These are phyloP conservation scores for Chrysanthemum lavandulifolium DNA, from an alignment of 129 eudicot species.

Conservation along the genomic window DNA sequence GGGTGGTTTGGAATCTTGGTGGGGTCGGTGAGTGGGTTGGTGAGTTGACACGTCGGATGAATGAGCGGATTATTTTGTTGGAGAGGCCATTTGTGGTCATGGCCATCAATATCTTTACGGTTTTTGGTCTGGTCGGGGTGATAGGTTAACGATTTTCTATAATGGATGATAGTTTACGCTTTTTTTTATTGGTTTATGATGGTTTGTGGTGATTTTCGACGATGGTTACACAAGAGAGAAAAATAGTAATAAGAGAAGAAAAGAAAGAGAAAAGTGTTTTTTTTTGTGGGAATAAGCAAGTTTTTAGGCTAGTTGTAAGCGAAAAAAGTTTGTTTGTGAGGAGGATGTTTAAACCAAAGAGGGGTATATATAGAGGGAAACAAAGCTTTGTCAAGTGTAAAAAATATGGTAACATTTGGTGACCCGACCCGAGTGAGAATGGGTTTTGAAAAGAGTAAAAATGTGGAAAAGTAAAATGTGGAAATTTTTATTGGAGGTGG, in stretches of 20 bases:
- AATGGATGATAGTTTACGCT: no score
- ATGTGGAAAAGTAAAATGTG: conserved; percentile 10
- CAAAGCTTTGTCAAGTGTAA: not conserved
- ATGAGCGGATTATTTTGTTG: conserved; percentile 24
- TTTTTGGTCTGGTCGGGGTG: not conserved
- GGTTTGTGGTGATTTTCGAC: not conserved
- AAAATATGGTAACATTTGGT: not conserved
- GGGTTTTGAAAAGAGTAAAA: not conserved
- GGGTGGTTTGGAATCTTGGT: conserved; percentile 29
- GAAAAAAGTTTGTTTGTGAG: conserved; percentile 26
- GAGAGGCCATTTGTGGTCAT: conserved; percentile 44
- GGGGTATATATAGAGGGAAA: conserved; percentile 26
- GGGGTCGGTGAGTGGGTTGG: conserved; percentile 28
- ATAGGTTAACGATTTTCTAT: no score
- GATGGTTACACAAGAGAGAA: not conserved
- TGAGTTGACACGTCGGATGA: conserved; percentile 29
- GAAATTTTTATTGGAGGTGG: not conserved
- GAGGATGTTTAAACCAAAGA: conserved; percentile 17
- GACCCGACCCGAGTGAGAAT: not conserved
- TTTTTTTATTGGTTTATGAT: conserved; percentile 13
- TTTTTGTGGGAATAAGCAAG: conserved; percentile 1
- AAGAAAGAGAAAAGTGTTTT: not conserved
- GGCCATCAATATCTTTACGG: conserved; percentile 33
- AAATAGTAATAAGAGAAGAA: not conserved
- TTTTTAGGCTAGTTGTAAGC: conserved; percentile 14